Percentiles rank a stretch among this genome's conserved stretches.
These are phyloP conservation scores for Colletotrichum sojae DNA, from an alignment of 2,329 filamentous ascomycete genomes.

Conservation along the genomic window DNA sequence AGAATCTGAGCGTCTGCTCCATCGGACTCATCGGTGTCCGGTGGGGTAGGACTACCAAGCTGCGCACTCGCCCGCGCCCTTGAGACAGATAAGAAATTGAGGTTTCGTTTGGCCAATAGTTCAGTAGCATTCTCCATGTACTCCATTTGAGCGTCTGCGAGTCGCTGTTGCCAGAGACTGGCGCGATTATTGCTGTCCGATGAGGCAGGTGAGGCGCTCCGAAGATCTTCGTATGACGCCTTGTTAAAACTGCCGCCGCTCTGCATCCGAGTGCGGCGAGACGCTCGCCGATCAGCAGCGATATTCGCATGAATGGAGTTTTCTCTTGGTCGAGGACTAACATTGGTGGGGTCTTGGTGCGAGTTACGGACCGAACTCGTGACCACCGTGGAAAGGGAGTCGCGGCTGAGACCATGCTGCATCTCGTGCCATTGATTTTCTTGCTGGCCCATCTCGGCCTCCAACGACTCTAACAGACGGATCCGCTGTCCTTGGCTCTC, in stretches of 20 bases:
- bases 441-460: conserved; percentile 73
- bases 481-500: conserved; percentile 59
- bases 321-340: conserved; percentile 38
- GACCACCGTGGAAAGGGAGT: conserved; percentile 64
- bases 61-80: conserved; percentile 47
- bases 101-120: conserved; percentile 52
- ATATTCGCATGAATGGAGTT: conserved; percentile 47
- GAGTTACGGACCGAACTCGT: conserved; percentile 53
- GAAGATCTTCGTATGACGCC: conserved; percentile 46
- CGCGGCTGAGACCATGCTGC: conserved; percentile 65
- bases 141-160: conserved; percentile 61
- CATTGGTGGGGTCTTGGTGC: conserved; percentile 38
- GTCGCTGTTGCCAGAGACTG: conserved; percentile 60
- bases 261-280: conserved; percentile 54
- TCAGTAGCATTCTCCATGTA: conserved; percentile 59
- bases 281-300: conserved; percentile 55
- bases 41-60: conserved; percentile 67
- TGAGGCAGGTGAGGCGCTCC: conserved; percentile 48
- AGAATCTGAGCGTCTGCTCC: conserved; percentile 49
- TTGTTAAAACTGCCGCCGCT: conserved; percentile 46
- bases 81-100: conserved; percentile 55
- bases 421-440: conserved; percentile 73
- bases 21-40: conserved; percentile 65
- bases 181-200: conserved; percentile 49
- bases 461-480: conserved; percentile 70